Percentiles rank a stretch among this genome's conserved stretches.
Evolutionary conservation across 768 basidiomycete genomes (phyloP).

Genomic region (Podaxis sp.): DNA sequence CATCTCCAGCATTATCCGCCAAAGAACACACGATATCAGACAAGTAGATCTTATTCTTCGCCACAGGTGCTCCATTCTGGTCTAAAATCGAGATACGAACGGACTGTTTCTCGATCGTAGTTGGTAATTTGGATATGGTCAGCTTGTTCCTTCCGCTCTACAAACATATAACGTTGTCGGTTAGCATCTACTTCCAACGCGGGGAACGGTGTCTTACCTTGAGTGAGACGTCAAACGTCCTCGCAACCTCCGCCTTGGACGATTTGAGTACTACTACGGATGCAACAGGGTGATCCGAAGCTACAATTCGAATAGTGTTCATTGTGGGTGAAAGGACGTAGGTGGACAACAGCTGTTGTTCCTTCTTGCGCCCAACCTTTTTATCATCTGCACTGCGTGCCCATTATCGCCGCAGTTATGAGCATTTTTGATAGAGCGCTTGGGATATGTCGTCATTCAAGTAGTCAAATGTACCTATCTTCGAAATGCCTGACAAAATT

Average conservation of each 20-base stretch:
- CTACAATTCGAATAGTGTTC: constrained; percentile 17
- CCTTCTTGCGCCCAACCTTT: neutral
- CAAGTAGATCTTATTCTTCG: constrained; percentile 25
- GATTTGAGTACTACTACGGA: constrained; percentile 59
- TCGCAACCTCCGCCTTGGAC: constrained; percentile 52
- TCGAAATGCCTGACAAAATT: no score
- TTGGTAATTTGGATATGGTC: constrained; percentile 45
- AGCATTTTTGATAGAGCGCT: neutral
- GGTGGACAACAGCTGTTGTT: neutral
- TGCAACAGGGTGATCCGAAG: constrained; percentile 44
- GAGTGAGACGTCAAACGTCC: constrained; percentile 45
- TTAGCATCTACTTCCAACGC: neutral
- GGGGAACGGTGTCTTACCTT: constrained; percentile 32
- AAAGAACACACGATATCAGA: constrained; percentile 54
- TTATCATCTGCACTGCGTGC: neutral
- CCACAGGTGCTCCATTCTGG: constrained; percentile 27
- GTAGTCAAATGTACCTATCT: neutral
- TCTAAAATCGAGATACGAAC: constrained; percentile 50
- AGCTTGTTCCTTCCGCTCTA: constrained; percentile 55
- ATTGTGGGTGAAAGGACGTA: neutral
- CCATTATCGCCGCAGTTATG: neutral
- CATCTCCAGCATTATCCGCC: constrained; percentile 14
- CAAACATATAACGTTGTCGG: neutral
- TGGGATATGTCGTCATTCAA: neutral
- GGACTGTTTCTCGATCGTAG: constrained; percentile 48